Percentiles rank a stretch among this genome's conserved stretches.
These are phyloP conservation scores for Leishmania tarentolae DNA, from an alignment of 208 protist species.

Conservation along the genomic window DNA sequence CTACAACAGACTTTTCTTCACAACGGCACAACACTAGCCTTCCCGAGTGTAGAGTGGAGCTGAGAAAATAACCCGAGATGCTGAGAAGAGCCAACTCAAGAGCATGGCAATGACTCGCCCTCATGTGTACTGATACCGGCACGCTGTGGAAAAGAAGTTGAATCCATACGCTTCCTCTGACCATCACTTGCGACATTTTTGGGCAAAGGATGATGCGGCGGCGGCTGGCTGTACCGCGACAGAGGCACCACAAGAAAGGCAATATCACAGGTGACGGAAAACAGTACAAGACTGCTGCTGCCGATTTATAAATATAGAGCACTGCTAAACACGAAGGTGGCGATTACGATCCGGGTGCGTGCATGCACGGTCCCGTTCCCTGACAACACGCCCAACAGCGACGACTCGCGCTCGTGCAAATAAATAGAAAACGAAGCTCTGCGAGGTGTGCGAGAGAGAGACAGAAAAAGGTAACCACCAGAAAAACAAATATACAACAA, in stretches of 20 bases:
- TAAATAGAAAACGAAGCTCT: background rate
- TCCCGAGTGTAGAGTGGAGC: background rate
- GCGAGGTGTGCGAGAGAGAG: background rate
- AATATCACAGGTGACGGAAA: background rate
- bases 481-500: conserved; percentile 11
- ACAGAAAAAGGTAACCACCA: background rate
- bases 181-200: background rate
- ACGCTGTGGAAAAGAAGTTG: background rate
- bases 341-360: background rate
- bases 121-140: background rate
- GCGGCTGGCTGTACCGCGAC: background rate
- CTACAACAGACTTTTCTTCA: background rate
- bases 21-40: background rate
- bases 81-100: background rate
- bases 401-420: background rate
- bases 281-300: background rate
- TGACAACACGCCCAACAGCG: background rate
- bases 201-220: background rate
- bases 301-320: no score
- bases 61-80: background rate
- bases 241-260: background rate
- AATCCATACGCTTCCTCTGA: background rate
- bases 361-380: background rate
- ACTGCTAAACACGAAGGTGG: background rate
- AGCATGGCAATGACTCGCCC: background rate